These are phyloP conservation scores for Lepidium sativum DNA, from an alignment of 345 rosid genomes.

Conservation along the genomic window DNA sequence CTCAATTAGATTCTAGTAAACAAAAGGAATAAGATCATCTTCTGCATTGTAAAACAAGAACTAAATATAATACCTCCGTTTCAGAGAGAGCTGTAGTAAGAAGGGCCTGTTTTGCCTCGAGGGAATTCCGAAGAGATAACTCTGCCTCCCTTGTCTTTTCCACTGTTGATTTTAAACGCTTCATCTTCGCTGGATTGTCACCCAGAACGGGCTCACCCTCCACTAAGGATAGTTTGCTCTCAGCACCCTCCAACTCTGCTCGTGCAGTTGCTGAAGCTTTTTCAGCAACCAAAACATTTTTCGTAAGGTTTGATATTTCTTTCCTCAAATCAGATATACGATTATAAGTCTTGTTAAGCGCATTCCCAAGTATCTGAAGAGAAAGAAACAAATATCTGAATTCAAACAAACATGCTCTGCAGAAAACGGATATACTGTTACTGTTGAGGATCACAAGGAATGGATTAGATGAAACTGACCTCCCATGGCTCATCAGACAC, in stretches of 20 bases:
- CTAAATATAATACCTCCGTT: constrained; percentile 54
- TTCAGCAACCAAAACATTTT: constrained; percentile 54
- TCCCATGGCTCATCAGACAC: constrained; percentile 89
- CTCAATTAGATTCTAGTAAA: neutral
- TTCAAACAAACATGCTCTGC: neutral
- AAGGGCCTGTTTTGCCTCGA: constrained; percentile 88
- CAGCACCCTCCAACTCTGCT: constrained; percentile 68
- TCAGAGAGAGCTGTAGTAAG: constrained; percentile 73
- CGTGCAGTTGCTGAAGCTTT: constrained; percentile 63
- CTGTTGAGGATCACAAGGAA: neutral
- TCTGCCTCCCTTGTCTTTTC: constrained; percentile 65
- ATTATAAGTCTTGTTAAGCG: constrained; percentile 81
- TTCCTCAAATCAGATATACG: constrained; percentile 88
- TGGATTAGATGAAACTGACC: constrained; percentile 34
- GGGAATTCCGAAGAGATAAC: constrained; percentile 48
- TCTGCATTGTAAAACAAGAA: neutral
- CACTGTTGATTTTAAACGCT: constrained; percentile 58
- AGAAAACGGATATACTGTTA: neutral
- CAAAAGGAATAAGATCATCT: neutral
- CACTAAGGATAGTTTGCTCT: constrained; percentile 68
- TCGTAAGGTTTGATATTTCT: constrained; percentile 64
- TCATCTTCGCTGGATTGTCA: constrained; percentile 75
- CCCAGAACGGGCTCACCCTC: constrained; percentile 94
- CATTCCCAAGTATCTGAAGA: constrained; percentile 79
- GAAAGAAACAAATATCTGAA: neutral